Conservation (phyloP, 2,329 filamentous ascomycete genomes). For the Eutypella sp. region DNA sequence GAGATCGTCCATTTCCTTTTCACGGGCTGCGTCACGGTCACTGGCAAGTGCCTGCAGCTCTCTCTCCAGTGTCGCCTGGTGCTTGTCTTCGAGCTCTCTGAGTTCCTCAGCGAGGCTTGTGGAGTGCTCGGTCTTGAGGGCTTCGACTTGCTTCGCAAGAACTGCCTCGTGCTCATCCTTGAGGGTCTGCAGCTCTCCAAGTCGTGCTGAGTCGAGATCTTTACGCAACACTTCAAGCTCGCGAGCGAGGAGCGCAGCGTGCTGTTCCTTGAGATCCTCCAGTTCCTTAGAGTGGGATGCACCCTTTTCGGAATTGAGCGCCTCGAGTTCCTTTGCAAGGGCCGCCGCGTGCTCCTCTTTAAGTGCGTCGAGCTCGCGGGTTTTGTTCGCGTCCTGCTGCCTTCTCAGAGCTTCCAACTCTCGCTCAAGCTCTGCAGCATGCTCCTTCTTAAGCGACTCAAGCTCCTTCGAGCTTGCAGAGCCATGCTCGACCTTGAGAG, state of each 20-base stretch:
- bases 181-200: conserved; percentile 16
- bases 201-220: conserved; percentile 3
- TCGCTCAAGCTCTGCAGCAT: conserved; percentile 2
- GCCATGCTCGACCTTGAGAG: conserved; percentile 17
- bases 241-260: not conserved
- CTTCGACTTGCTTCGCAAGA: conserved; percentile 11
- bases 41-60: not conserved
- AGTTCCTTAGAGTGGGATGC: not conserved
- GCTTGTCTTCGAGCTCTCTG: conserved; percentile 6
- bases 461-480: conserved; percentile 10
- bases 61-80: not conserved
- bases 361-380: not conserved
- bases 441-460: conserved; percentile 9
- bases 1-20: conserved; percentile 1
- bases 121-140: not conserved
- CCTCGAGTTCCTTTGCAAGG: not conserved
- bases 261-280: not conserved
- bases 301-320: not conserved
- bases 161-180: conserved; percentile 16
- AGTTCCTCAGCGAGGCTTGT: not conserved
- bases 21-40: not conserved
- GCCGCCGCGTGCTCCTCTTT: not conserved
- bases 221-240: not conserved
- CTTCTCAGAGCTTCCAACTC: not conserved
- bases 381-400: not conserved